Percentiles rank a stretch among this genome's conserved stretches.
Evolutionary conservation across 805 yeast species (phyloP).

Genomic region (Ogataea sp.): DNA sequence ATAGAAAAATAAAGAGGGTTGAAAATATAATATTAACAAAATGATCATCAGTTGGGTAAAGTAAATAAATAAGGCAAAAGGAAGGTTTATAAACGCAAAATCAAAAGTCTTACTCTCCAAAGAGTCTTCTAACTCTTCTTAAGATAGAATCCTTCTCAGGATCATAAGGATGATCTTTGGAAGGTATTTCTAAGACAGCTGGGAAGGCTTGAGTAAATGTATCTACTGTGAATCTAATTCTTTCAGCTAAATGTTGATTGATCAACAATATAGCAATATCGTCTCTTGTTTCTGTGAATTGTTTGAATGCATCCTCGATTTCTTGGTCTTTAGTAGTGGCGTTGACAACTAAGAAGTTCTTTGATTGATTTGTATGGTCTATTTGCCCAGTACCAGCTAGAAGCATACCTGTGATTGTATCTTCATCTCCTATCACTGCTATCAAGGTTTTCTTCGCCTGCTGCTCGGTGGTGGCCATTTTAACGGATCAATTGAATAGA

Average conservation of each 20-base stretch:
- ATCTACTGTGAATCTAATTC: constrained; percentile 77
- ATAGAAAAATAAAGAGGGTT: too few species aligned
- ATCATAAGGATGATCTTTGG: constrained; percentile 97
- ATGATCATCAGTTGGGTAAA: too few species aligned
- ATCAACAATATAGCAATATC: constrained; percentile 91
- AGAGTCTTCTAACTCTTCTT: constrained; percentile 87
- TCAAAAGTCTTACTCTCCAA: constrained; percentile 66
- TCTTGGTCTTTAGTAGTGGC: constrained; percentile 73
- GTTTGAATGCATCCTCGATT: constrained; percentile 64
- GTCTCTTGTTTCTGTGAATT: constrained; percentile 64
- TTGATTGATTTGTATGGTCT: constrained; percentile 47
- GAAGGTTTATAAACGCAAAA: too few species aligned
- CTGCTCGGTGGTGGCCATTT: constrained; percentile 10
- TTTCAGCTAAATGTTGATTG: constrained; percentile 92
- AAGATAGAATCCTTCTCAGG: constrained; percentile 96
- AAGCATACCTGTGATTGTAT: constrained; percentile 90
- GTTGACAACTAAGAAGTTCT: constrained; percentile 77
- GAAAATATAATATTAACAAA: too few species aligned
- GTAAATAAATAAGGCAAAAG: too few species aligned
- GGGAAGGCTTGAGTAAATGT: constrained; percentile 87
- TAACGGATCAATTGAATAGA: neutral
- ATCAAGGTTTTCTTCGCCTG: constrained; percentile 62
- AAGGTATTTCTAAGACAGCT: constrained; percentile 92
- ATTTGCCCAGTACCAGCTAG: constrained; percentile 95
- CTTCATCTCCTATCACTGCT: constrained; percentile 97